These are phyloP conservation scores for Annulohypoxylon stygium DNA, from an alignment of 495 filamentous ascomycete genomes.

Conservation along the genomic window DNA sequence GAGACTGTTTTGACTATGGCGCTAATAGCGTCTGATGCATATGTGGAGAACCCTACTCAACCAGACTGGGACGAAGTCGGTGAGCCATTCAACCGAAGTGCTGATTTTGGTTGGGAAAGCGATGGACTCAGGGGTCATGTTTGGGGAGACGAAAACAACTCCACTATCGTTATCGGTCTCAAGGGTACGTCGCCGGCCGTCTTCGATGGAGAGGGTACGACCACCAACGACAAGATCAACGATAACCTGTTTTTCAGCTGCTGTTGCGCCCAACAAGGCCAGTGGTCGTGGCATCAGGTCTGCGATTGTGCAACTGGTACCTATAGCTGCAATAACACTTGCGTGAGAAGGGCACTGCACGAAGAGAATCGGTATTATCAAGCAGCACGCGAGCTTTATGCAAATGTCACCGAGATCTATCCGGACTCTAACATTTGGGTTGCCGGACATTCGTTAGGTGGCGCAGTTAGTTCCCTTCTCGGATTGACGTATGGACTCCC, in stretches of 20 bases:
- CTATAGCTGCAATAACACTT: slow-evolving; percentile 92
- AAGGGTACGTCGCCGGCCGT: slow-evolving; percentile 93
- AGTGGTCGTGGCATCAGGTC: slow-evolving; percentile 87
- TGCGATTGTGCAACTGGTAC: slow-evolving; percentile 89
- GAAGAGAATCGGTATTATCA: slow-evolving; percentile 92
- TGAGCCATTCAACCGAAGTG: slow-evolving; percentile 82
- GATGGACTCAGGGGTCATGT: slow-evolving; percentile 95
- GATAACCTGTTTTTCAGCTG: slow-evolving; percentile 98
- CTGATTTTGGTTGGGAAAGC: slow-evolving; percentile 87
- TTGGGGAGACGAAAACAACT: slow-evolving; percentile 86
- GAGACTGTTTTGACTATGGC: slow-evolving; percentile 86
- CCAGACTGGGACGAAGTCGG: slow-evolving; percentile 89
- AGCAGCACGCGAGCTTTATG: slow-evolving; percentile 86
- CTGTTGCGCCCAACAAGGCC: slow-evolving; percentile 93
- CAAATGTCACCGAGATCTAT: slow-evolving; percentile 91
- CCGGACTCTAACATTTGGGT: slow-evolving; percentile 89
- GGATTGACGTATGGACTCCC: slow-evolving; percentile 92
- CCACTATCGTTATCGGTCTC: slow-evolving; percentile 88
- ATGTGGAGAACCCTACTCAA: slow-evolving; percentile 76
- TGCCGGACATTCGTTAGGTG: slow-evolving; percentile 90
- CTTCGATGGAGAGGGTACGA: slow-evolving; percentile 94
- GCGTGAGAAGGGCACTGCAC: slow-evolving; percentile 77
- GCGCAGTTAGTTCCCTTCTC: slow-evolving; percentile 84
- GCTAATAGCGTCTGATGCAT: slow-evolving; percentile 88
- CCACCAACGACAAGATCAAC: slow-evolving; percentile 96